Evolutionary conservation across 1,139 yeast species (phyloP).

Genomic region (Kluyveromyces sp.): DNA sequence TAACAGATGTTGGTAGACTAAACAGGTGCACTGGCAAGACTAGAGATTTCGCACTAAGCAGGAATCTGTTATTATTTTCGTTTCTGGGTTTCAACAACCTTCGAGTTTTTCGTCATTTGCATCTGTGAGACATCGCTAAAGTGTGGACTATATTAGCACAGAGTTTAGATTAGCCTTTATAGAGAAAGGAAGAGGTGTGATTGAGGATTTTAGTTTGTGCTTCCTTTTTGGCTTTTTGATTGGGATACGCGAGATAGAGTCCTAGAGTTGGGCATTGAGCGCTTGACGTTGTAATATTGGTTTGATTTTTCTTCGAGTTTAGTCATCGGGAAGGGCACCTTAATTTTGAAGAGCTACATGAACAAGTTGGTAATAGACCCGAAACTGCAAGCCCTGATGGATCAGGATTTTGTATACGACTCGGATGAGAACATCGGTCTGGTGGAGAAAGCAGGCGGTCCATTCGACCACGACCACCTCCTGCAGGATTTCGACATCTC

Average conservation of each 20-base stretch:
- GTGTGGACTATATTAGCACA: background rate
- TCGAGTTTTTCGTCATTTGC: background rate
- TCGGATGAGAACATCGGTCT: slow-evolving; percentile 4
- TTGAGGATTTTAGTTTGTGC: too few relatives aligned
- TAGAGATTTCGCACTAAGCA: background rate
- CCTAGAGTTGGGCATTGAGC: too few relatives aligned
- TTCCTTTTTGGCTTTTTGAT: too few relatives aligned
- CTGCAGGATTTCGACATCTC: slow-evolving; percentile 1
- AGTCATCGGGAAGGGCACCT: background rate
- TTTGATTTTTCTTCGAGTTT: background rate
- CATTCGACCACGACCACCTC: background rate
- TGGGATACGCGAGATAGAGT: too few relatives aligned
- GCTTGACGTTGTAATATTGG: too few relatives aligned
- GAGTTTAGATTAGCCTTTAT: background rate
- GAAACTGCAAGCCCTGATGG: slow-evolving; percentile 3
- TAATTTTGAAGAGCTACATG: background rate
- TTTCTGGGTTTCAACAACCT: background rate
- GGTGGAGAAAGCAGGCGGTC: background rate
- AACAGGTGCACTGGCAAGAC: background rate
- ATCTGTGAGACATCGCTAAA: background rate
- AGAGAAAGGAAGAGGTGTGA: background rate
- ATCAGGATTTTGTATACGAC: slow-evolving; percentile 2
- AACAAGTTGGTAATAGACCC: slow-evolving; percentile 3
- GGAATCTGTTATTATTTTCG: background rate
- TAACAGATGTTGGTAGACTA: background rate